Percentiles rank a stretch among this genome's conserved stretches.
phyloP scores from a whole-genome alignment of 192 early-diverging fungal species.

The Spizellomyces sp. region DNA sequence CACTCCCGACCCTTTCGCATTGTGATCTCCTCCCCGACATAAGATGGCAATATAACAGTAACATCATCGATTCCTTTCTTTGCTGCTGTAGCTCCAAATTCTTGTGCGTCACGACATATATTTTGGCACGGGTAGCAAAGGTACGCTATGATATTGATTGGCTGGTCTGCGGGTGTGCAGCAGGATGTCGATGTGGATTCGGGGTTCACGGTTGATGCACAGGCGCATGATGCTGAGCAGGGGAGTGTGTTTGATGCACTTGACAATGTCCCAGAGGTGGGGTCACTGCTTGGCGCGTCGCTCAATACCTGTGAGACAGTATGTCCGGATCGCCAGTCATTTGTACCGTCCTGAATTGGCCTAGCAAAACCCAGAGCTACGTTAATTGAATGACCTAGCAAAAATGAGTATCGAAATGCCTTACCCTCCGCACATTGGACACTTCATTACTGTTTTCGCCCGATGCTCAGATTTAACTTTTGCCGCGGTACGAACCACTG shows the following conservation, averaged over 20 bases:
- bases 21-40: slow-evolving; percentile 2
- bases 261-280: background rate
- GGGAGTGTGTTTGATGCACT: background rate
- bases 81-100: background rate
- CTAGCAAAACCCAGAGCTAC: background rate
- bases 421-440: slow-evolving; percentile 72
- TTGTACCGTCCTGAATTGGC: slow-evolving; percentile 4
- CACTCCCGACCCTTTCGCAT: background rate
- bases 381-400: background rate
- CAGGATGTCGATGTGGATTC: background rate
- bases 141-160: slow-evolving; percentile 2
- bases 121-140: slow-evolving; percentile 44
- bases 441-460: slow-evolving; percentile 48
- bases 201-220: background rate
- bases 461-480: slow-evolving; percentile 68
- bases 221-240: background rate
- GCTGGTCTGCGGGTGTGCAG: background rate
- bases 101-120: slow-evolving; percentile 29
- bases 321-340: slow-evolving; percentile 18
- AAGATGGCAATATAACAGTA: background rate
- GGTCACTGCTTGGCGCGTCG: background rate
- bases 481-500: slow-evolving; percentile 76
- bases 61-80: background rate
- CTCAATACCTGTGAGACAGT: slow-evolving; percentile 2
- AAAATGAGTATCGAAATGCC: slow-evolving; percentile 12